A percentile compares a stretch with the other conserved stretches of the same genome.
Conservation (phyloP, 441 rosid species). For the Aquilaria agallochum region DNA sequence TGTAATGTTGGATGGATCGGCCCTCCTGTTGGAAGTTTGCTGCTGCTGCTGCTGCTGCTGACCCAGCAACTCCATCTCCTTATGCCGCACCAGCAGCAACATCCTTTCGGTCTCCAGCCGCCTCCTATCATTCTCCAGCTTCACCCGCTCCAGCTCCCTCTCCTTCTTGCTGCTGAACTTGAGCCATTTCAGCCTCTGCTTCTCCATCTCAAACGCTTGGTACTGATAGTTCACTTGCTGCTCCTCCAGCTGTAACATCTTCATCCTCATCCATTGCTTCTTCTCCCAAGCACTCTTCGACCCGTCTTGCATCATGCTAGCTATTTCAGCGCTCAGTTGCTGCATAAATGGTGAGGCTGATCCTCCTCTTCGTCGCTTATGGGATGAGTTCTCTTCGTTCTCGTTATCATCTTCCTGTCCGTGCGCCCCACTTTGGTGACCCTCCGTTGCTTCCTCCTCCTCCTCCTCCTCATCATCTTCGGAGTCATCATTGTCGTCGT, state of each 20-base stretch:
- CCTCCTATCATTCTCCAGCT: slow-evolving; percentile 64
- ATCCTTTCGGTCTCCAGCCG: slow-evolving; percentile 73
- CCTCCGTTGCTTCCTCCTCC: slow-evolving; percentile 28
- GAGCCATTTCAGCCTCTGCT: slow-evolving; percentile 87
- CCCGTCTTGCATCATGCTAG: slow-evolving; percentile 44
- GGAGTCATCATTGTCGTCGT: slow-evolving; percentile 39
- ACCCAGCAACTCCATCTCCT: slow-evolving; percentile 60
- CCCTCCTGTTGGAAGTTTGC: slow-evolving; percentile 47
- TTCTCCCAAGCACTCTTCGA: slow-evolving; percentile 72
- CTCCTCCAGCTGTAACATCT: slow-evolving; percentile 60
- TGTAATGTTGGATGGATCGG: slow-evolving; percentile 55
- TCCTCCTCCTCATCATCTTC: slow-evolving; percentile 35
- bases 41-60: slow-evolving; percentile 31
- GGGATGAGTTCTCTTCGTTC: slow-evolving; percentile 24
- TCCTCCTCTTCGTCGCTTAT: slow-evolving; percentile 27
- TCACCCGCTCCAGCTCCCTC: slow-evolving; percentile 88
- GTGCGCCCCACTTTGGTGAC: slow-evolving; percentile 30
- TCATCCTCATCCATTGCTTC: slow-evolving; percentile 77
- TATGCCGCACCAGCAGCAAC: slow-evolving; percentile 55
- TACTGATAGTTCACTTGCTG: slow-evolving; percentile 52
- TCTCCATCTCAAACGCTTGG: slow-evolving; percentile 76
- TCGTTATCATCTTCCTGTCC: slow-evolving; percentile 51
- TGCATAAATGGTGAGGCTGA: slow-evolving; percentile 33
- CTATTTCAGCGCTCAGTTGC: slow-evolving; percentile 40
- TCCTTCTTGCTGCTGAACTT: slow-evolving; percentile 82